Base-by-base conservation (phyloP, 345 rosid species). In the Linum lewisii region DNA sequence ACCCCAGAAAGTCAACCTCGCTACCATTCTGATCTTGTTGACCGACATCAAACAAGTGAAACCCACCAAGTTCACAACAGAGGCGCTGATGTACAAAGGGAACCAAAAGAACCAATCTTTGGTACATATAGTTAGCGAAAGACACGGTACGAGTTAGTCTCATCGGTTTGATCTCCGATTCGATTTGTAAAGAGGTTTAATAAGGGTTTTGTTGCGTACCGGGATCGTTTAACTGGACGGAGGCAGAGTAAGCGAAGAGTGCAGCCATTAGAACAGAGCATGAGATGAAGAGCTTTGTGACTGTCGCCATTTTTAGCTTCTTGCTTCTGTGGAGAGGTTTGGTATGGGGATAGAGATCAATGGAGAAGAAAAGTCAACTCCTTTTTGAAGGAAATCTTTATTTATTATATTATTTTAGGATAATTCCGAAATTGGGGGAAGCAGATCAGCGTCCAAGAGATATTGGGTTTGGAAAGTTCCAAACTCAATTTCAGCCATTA, bases 101-200 rank as follows among this genome's bases (percentile, higher is more conserved):
- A 89, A 74, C 97, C 97, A 85, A 32, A 82, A 75, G 70, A 82
- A 86, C 95, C 90, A 89, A 76, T 85, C 99, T 89, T 56, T 22
- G n/a, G n/a, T 63, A 21, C 58, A 49, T 18, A 22, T 19, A 42
- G 61, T 34, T 8, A 5, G 16, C 2, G 2, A 38, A 6, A 38
- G 45, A 42, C 14, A 42, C 15, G 13, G 3, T 4, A 34, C 2
- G 24, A 0, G 8, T 51, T 34, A 22, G 34, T 29, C 34, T 29
- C 34, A 29, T 8, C 34, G 4, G 34, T 29, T 29, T 29, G 34
- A 29, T 29, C 34, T 29, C 7, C 34, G 22, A 15, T 3, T 1
- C 54, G 1, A 51, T 20, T 1, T 0, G 6, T 0, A 16, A 0
- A 7, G 54, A 22, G 57, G 50, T 5, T 29, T 1, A 53, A 24